Evolutionary conservation across 306 rosid species (phyloP).

Genomic region (Cicer cuneatum): DNA sequence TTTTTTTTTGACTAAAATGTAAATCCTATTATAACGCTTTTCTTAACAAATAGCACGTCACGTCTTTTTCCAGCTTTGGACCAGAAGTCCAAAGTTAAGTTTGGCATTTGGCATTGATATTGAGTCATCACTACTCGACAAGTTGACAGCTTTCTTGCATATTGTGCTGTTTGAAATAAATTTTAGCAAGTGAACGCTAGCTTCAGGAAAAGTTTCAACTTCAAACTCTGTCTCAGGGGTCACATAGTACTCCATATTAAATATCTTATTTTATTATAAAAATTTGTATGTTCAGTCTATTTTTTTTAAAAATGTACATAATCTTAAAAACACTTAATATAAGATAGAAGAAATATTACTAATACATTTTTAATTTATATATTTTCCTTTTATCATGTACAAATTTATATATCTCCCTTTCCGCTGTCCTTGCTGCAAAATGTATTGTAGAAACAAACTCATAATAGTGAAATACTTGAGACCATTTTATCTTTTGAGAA

Average conservation of each 20-base stretch:
- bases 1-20: too few relatives aligned
- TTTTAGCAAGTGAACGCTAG: background rate
- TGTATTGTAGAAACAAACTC: background rate
- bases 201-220: background rate
- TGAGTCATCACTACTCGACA: slow-evolving; percentile 5
- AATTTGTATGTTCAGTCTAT: too few relatives aligned
- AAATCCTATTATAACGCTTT: background rate
- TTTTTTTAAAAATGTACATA: too few relatives aligned
- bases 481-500: background rate
- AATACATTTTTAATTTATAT: too few relatives aligned
- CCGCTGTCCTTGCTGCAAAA: background rate
- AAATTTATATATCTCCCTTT: background rate
- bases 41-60: background rate
- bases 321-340: too few relatives aligned
- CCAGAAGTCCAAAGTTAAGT: background rate
- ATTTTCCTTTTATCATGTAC: too few relatives aligned
- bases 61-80: background rate
- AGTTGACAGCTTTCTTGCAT: background rate
- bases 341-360: too few relatives aligned
- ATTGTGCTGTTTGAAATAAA: background rate
- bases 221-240: too few relatives aligned
- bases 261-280: too few relatives aligned
- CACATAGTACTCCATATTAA: too few relatives aligned
- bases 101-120: background rate
- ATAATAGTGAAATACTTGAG: background rate